Conservation (phyloP, 2,329 filamentous ascomycete genomes). For the Verticillium isaacii region DNA sequence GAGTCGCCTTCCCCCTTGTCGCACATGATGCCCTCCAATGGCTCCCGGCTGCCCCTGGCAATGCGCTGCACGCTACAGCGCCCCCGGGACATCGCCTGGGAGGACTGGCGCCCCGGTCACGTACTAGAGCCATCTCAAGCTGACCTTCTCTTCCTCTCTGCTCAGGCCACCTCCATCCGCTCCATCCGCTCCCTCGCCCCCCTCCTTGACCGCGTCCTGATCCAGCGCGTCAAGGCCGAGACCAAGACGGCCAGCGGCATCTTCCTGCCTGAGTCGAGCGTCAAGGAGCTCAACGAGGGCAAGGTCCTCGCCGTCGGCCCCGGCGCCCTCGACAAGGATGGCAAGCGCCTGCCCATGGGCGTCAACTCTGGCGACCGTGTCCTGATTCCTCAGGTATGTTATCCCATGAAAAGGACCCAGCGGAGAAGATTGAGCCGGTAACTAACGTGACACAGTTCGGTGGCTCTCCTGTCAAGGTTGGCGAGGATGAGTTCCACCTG, state of each 20-base stretch:
- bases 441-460: constrained; percentile 62
- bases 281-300: constrained; percentile 98
- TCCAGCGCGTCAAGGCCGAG: constrained; percentile 97
- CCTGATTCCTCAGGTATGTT: constrained; percentile 83
- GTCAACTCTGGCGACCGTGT: constrained; percentile 85
- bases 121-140: not conserved
- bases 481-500: constrained; percentile 91
- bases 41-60: not conserved
- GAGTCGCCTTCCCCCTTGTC: constrained; percentile 1
- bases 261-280: constrained; percentile 93
- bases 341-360: constrained; percentile 80
- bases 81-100: too few relatives aligned
- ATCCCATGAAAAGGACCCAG: not conserved
- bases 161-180: constrained; percentile 70
- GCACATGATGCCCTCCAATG: not conserved
- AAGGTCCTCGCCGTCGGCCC: constrained; percentile 94
- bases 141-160: not conserved
- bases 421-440: not conserved
- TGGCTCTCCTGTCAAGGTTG: constrained; percentile 92
- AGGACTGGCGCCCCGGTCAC: not conserved
- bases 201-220: constrained; percentile 95
- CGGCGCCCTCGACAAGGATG: constrained; percentile 80
- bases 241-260: constrained; percentile 94
- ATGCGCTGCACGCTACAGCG: not conserved
- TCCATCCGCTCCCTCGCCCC: constrained; percentile 93